Conservation (phyloP, 225 moss, liverwort and hornwort species). For the Asterella californica region DNA sequence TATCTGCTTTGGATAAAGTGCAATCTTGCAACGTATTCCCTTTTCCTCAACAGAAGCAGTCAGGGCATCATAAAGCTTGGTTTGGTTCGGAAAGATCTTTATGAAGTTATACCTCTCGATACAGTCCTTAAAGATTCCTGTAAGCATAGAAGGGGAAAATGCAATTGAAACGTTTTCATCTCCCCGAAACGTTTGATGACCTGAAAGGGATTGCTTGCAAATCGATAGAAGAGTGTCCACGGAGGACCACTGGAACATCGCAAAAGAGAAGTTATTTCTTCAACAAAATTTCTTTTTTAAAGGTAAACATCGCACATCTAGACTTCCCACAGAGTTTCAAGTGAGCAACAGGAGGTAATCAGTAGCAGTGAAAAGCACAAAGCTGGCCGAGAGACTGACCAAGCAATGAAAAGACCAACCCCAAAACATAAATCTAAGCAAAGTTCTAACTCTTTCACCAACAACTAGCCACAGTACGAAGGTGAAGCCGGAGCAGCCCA, state of each 20-base stretch:
- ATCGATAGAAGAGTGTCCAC: conserved; percentile 74
- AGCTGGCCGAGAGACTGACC: neutral
- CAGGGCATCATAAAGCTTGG: neutral
- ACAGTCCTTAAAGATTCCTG: conserved; percentile 50
- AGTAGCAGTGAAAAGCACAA: neutral
- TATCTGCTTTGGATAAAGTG: neutral
- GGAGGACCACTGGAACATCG: conserved; percentile 57
- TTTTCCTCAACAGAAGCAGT: neutral
- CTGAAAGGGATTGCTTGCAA: conserved; percentile 41
- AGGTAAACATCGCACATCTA: neutral
- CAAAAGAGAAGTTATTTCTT: neutral
- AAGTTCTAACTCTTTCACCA: neutral
- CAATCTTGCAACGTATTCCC: neutral
- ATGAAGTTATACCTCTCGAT: conserved; percentile 47
- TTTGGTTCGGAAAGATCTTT: neutral
- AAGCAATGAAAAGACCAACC: neutral
- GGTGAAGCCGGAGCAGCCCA: neutral
- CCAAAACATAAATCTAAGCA: neutral
- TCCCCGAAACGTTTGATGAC: conserved; percentile 22
- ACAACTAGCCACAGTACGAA: neutral
- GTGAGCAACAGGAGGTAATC: neutral
- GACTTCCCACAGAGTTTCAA: neutral
- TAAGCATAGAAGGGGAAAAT: conserved; percentile 47
- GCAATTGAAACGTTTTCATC: conserved; percentile 41
- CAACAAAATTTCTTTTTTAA: neutral